These are phyloP conservation scores for Naganishia albida DNA, from an alignment of 1,284 basidiomycete species.

Conservation along the genomic window DNA sequence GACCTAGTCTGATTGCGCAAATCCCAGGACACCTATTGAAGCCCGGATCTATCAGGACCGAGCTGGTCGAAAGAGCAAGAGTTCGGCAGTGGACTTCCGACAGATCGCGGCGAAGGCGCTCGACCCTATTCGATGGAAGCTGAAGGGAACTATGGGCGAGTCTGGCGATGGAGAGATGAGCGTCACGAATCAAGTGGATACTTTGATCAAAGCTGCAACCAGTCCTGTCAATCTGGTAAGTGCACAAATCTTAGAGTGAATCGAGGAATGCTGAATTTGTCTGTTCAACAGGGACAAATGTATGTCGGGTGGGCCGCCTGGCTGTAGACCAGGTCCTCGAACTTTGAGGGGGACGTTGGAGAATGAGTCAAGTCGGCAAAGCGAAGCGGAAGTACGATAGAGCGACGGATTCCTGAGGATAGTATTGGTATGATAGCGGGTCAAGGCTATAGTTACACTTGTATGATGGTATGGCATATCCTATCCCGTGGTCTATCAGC, in stretches of 20 bases:
- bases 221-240: constrained; percentile 69
- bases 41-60: background rate
- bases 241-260: background rate
- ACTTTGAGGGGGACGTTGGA: too few relatives aligned
- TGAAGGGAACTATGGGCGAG: constrained; percentile 63
- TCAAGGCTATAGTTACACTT: too few relatives aligned
- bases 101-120: constrained; percentile 72
- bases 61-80: constrained; percentile 35
- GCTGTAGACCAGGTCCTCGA: constrained; percentile 53
- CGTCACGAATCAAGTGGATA: constrained; percentile 82
- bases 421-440: too few relatives aligned
- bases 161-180: constrained; percentile 60
- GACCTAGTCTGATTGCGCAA: background rate
- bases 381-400: too few relatives aligned
- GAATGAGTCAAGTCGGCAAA: too few relatives aligned
- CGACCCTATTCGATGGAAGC: constrained; percentile 76
- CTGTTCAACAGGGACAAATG: constrained; percentile 49
- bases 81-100: constrained; percentile 54
- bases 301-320: constrained; percentile 78
- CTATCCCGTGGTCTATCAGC: too few relatives aligned
- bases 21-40: too few relatives aligned
- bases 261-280: constrained; percentile 23
- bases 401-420: too few relatives aligned
- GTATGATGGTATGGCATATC: too few relatives aligned
- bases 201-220: constrained; percentile 83